These are phyloP conservation scores for Xylaria sp. DNA, from an alignment of 495 filamentous ascomycete species.

Conservation along the genomic window DNA sequence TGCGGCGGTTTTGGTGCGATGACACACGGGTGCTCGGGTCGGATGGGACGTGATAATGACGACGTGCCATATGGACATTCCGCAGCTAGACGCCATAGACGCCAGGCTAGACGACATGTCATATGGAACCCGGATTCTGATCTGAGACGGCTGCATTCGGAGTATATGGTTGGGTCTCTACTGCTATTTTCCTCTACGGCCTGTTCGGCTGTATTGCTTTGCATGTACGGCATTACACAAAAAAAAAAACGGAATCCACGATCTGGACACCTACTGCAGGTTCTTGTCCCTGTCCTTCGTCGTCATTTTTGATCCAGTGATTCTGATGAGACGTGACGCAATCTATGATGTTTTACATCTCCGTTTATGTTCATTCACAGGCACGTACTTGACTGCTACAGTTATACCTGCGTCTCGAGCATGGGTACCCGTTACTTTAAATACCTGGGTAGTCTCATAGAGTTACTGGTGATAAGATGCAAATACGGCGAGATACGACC, in stretches of 20 bases:
- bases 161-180: conserved; percentile 61
- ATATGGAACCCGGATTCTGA: conserved; percentile 50
- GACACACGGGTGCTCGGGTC: conserved; percentile 31
- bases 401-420: not conserved
- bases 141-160: conserved; percentile 59
- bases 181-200: conserved; percentile 50
- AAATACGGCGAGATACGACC: not conserved
- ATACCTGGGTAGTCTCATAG: too few species aligned
- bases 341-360: not conserved
- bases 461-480: too few species aligned
- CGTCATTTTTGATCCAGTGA: not conserved
- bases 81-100: conserved; percentile 38
- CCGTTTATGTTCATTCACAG: not conserved
- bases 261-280: conserved; percentile 44
- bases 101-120: conserved; percentile 40
- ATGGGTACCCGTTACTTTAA: not conserved
- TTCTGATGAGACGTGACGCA: not conserved
- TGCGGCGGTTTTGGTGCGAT: conserved; percentile 28
- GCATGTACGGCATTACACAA: conserved; percentile 61
- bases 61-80: conserved; percentile 36
- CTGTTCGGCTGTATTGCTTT: conserved; percentile 50
- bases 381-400: not conserved
- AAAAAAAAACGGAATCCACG: conserved; percentile 60
- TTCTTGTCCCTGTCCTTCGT: not conserved
- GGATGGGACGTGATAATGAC: conserved; percentile 42